Evolutionary conservation across 2,329 filamentous ascomycete genomes (phyloP), one percentile per base, ranked within the genome.

Genomic region (Cordyceps sp.): DNA sequence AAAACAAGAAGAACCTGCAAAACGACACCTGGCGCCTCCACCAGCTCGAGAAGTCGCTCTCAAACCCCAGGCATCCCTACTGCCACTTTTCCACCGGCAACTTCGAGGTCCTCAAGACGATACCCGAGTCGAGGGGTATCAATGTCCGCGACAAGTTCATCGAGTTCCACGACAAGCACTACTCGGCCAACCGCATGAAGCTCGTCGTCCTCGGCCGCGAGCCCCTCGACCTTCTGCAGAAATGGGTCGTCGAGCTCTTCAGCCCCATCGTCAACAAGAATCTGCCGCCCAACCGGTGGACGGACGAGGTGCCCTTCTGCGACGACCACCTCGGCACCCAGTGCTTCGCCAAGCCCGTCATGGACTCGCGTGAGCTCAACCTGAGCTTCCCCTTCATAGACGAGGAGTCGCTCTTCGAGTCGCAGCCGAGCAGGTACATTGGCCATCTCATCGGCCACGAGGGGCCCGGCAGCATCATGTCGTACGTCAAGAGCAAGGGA

Each of bases 1-100:
- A 94, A 54, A 93, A 94, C 59, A 93, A 93, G 67, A 94, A 94
- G 68, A 94, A 94, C 44, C 61, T 94, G 30, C 86, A 94, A 57
- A 88, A 73, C 50, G 86, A 94, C 47, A 69, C 71, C 34, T 93
- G 86, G 84, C 73, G 86, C 13, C 58, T 93, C 39, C 74, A 88
- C 46, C 86, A 94, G 55, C 65, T 94, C 17, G 80, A 83, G 49
- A 93, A 93, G 58, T 78, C 78, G 4, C 59, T 90, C n/a, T 83
- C 84, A 3, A 93, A 88, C 52, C 77, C 81, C 4, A 73, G 77
- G 12, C 86, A 94, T 46, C 86, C 86, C 1, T 93, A 81, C 51
- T 82, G 82, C 50, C 80, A 93, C 47, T 94, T 94, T 50, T 86
- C 82, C 0, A 94, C 86, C 0, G 86, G 86, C 33, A 93, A 86